phyloP scores from a whole-genome alignment of 179 eudicot species.

The Beta macrorhiza region DNA sequence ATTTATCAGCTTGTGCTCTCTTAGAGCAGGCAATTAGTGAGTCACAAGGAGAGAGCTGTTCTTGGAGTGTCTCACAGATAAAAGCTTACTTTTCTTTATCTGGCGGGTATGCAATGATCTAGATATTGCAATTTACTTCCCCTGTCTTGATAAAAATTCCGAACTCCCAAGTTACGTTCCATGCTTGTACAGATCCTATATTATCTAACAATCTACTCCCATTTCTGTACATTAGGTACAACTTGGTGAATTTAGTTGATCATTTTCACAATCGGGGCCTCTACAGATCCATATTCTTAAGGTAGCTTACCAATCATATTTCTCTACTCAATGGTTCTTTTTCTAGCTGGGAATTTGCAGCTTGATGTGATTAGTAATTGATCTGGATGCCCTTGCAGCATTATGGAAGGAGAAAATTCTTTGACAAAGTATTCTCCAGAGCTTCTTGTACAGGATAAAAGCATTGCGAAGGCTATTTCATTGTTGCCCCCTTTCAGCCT shows the following conservation, averaged over 20 bases:
- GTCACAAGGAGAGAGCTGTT: slow-evolving; percentile 58
- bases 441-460: slow-evolving; percentile 58
- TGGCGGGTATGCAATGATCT: slow-evolving; percentile 71
- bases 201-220: slow-evolving; percentile 2
- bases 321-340: background rate
- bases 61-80: slow-evolving; percentile 86
- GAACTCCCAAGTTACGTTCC: no score
- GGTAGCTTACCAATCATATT: slow-evolving; percentile 37
- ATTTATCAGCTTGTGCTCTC: slow-evolving; percentile 86
- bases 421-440: slow-evolving; percentile 76
- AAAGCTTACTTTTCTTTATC: slow-evolving; percentile 93
- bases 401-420: slow-evolving; percentile 95
- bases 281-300: slow-evolving; percentile 72
- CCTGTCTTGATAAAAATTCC: no score
- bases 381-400: slow-evolving; percentile 43
- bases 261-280: slow-evolving; percentile 85
- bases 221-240: slow-evolving; percentile 55
- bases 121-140: background rate
- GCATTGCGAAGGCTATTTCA: slow-evolving; percentile 52
- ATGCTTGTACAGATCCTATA: no score
- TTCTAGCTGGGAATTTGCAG: background rate
- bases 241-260: slow-evolving; percentile 70
- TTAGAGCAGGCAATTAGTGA: slow-evolving; percentile 73
- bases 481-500: slow-evolving; percentile 74
- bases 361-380: background rate